These are phyloP conservation scores for sunflower (Helianthus annuus) DNA, from an alignment of 129 eudicot species.

Conservation along the genomic window DNA sequence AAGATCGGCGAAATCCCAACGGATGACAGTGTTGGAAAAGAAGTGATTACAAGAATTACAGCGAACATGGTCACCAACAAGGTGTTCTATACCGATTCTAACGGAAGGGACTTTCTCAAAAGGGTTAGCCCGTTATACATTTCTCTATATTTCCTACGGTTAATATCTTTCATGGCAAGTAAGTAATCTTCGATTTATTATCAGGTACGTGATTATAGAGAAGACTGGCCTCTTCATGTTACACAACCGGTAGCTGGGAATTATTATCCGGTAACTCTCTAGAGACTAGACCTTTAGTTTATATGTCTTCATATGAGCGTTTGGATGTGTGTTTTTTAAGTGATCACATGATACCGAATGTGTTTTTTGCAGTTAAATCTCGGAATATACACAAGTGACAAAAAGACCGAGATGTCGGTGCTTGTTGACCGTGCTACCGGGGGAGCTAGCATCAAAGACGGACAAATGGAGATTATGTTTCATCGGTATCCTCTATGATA, in stretches of 20 bases:
- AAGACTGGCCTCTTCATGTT: slow-evolving; percentile 81
- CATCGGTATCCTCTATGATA: slow-evolving; percentile 52
- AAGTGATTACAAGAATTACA: slow-evolving; percentile 77
- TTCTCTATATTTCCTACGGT: background rate
- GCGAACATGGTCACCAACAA: slow-evolving; percentile 71
- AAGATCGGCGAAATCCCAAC: slow-evolving; percentile 84
- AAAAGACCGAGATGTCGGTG: slow-evolving; percentile 67
- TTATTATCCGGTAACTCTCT: slow-evolving; percentile 76
- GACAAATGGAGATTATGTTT: slow-evolving; percentile 86
- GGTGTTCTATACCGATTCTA: slow-evolving; percentile 84
- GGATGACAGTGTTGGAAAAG: slow-evolving; percentile 74
- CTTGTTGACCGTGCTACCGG: slow-evolving; percentile 94
- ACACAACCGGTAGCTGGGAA: slow-evolving; percentile 95
- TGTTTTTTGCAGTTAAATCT: slow-evolving; percentile 65
- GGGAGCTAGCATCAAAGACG: slow-evolving; percentile 87
- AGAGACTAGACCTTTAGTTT: slow-evolving; percentile 7
- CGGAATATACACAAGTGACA: slow-evolving; percentile 69
- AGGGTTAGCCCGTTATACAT: slow-evolving; percentile 46
- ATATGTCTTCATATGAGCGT: background rate
- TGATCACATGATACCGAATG: background rate
- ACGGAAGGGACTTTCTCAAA: slow-evolving; percentile 80
- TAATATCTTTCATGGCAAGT: background rate
- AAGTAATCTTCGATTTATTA: slow-evolving; percentile 18
- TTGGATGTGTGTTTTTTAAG: background rate
- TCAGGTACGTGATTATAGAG: slow-evolving; percentile 81